These are phyloP conservation scores for Coemansia sp. DNA, from an alignment of 192 early-diverging fungal species.

Conservation along the genomic window DNA sequence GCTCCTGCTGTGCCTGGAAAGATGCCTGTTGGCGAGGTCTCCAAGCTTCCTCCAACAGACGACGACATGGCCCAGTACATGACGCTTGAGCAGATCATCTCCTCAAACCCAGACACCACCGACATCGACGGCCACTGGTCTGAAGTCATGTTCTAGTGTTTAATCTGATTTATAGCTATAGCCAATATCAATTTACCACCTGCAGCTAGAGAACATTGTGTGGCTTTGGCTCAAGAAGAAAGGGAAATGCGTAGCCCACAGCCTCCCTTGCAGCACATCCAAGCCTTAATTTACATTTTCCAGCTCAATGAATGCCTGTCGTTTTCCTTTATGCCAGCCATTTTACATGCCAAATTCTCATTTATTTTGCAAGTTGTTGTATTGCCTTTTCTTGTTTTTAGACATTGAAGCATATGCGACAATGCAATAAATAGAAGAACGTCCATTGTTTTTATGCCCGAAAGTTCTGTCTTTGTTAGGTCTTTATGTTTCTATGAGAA, in stretches of 20 bases:
- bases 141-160: conserved; percentile 19
- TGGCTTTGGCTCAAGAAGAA: no score
- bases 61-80: conserved; percentile 18
- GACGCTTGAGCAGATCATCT: conserved; percentile 43
- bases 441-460: neutral
- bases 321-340: neutral
- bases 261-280: no score
- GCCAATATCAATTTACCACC: neutral
- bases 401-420: neutral
- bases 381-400: neutral
- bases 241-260: no score
- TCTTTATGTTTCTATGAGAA: neutral
- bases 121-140: conserved; percentile 34
- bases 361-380: no score
- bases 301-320: no score
- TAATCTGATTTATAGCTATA: neutral
- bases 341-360: no score
- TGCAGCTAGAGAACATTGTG: no score
- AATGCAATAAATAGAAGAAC: neutral
- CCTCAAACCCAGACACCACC: conserved; percentile 34
- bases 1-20: neutral
- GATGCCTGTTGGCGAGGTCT: conserved; percentile 4
- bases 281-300: no score
- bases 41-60: neutral
- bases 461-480: neutral